Conservation (phyloP, 495 filamentous ascomycete genomes). For the Collariella sp. region DNA sequence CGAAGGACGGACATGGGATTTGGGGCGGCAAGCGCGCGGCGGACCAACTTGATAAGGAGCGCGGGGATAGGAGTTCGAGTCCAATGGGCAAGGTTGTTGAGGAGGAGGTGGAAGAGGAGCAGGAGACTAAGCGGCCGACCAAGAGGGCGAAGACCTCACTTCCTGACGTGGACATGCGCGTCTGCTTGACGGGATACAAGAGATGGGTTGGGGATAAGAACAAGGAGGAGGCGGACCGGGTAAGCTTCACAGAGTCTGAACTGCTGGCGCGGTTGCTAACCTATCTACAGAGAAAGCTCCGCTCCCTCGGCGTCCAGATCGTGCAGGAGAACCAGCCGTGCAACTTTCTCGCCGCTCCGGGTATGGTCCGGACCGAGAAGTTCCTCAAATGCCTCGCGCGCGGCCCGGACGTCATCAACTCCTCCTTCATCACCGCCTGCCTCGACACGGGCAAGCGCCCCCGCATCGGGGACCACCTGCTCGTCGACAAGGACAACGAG, state of each 20-base stretch:
- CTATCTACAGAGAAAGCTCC: constrained; percentile 59
- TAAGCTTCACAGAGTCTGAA: constrained; percentile 34
- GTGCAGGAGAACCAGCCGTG: constrained; percentile 64
- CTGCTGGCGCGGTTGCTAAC: constrained; percentile 15
- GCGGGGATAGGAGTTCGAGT: constrained; percentile 26
- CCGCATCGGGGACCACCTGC: constrained; percentile 49
- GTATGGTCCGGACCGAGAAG: constrained; percentile 80
- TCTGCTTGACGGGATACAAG: constrained; percentile 72
- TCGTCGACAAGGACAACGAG: constrained; percentile 65
- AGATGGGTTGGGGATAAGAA: constrained; percentile 59
- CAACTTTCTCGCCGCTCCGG: constrained; percentile 80
- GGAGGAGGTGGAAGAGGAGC: constrained; percentile 46
- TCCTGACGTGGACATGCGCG: constrained; percentile 54
- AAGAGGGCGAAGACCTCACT: constrained; percentile 56
- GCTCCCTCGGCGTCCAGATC: constrained; percentile 73
- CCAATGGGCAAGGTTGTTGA: constrained; percentile 29
- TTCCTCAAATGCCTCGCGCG: constrained; percentile 80
- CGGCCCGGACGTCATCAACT: constrained; percentile 63
- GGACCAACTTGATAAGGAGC: constrained; percentile 46
- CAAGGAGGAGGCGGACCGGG: constrained; percentile 71
- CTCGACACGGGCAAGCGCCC: constrained; percentile 50
- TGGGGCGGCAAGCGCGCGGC: constrained; percentile 65
- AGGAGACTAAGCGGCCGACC: constrained; percentile 34
- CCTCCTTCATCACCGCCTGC: constrained; percentile 70
- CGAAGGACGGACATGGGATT: constrained; percentile 62